A percentile compares a stretch with the other conserved stretches of the same genome.
These are phyloP conservation scores for Mycena indigotica DNA, from an alignment of 768 basidiomycete species.

Conservation along the genomic window DNA sequence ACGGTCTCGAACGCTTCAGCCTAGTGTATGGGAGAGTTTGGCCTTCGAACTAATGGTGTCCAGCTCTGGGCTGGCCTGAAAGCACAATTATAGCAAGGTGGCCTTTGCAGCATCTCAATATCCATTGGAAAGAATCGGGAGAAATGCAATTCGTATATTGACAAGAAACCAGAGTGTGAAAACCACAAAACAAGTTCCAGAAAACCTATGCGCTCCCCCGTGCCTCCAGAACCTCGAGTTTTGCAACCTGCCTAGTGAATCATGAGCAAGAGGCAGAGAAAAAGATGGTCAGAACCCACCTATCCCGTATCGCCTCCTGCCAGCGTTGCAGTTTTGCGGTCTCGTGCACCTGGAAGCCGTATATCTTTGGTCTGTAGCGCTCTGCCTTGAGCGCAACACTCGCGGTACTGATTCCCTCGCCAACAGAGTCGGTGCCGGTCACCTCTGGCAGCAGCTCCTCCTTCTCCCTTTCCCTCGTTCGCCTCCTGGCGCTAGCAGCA, in stretches of 20 bases:
- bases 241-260: conserved; percentile 44
- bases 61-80: too few relatives aligned
- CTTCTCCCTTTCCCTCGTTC: conserved; percentile 46
- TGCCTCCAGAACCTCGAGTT: conserved; percentile 51
- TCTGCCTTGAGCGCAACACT: conserved; percentile 87
- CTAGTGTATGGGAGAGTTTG: too few relatives aligned
- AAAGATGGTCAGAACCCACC: conserved; percentile 45
- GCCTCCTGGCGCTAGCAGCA: conserved; percentile 33
- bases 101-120: too few relatives aligned
- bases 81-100: too few relatives aligned
- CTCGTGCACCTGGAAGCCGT: conserved; percentile 96
- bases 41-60: too few relatives aligned
- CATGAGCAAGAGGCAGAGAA: conserved; percentile 5
- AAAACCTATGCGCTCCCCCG: neutral
- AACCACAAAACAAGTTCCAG: neutral
- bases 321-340: conserved; percentile 91
- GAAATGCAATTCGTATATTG: neutral
- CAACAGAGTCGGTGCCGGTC: conserved; percentile 55
- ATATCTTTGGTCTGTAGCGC: conserved; percentile 88
- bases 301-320: conserved; percentile 92
- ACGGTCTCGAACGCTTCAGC: too few relatives aligned
- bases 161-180: neutral
- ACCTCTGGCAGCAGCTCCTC: conserved; percentile 44
- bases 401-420: conserved; percentile 76
- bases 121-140: too few relatives aligned